phyloP scores from a whole-genome alignment of 176 grass and related monocot species.

The Musa acuminata region DNA sequence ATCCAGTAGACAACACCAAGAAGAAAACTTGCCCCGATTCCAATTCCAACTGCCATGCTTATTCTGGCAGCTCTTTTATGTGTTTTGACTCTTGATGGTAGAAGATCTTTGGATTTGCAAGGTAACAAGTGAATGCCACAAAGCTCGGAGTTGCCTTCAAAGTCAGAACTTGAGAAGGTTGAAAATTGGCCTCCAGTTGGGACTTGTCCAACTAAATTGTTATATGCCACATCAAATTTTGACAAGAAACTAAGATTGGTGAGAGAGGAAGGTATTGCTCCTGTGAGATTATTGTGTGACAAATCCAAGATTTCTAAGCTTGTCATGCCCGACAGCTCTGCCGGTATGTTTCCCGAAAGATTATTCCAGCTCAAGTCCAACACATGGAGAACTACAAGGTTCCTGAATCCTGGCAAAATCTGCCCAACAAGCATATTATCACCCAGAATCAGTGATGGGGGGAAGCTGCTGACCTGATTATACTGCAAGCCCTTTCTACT shows the following conservation, averaged over 20 bases:
- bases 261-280: not conserved
- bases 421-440: not conserved
- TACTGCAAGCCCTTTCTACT: not conserved
- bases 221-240: not conserved
- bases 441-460: not conserved
- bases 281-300: slow-evolving; percentile 4
- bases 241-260: not conserved
- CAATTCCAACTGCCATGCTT: slow-evolving; percentile 42
- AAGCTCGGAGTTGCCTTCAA: slow-evolving; percentile 3
- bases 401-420: not conserved
- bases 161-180: not conserved
- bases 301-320: slow-evolving; percentile 7
- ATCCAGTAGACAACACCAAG: slow-evolving; percentile 35
- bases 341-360: slow-evolving; percentile 2
- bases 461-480: slow-evolving; percentile 3
- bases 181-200: slow-evolving; percentile 2
- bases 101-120: not conserved
- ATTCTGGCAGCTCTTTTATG: slow-evolving; percentile 34
- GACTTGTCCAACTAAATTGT: not conserved
- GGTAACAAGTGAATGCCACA: not conserved
- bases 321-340: not conserved
- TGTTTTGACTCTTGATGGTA: not conserved
- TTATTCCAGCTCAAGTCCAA: slow-evolving; percentile 8
- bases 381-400: not conserved
- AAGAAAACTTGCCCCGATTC: slow-evolving; percentile 35